Evolutionary conservation across 768 basidiomycete genomes (phyloP).

Genomic region (Xanthoconium purpureum): DNA sequence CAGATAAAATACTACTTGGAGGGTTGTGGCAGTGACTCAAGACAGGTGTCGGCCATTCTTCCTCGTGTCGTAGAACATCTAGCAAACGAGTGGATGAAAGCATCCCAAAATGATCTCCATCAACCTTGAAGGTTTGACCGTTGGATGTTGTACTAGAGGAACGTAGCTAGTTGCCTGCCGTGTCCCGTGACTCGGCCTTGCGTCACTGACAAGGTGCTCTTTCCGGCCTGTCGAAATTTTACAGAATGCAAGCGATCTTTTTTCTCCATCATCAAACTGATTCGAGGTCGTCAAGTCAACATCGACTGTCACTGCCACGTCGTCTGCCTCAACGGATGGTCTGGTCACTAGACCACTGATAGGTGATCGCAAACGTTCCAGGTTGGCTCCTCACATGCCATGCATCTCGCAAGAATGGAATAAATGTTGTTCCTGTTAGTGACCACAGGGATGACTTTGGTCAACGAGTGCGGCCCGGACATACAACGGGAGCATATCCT

Average conservation of each 20-base stretch:
- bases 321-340: too few relatives aligned
- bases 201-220: too few relatives aligned
- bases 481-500: neutral
- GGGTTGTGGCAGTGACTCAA: slow-evolving; percentile 57
- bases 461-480: neutral
- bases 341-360: neutral
- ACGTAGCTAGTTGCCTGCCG: neutral
- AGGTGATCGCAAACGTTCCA: neutral
- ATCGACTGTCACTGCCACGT: too few relatives aligned
- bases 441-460: too few relatives aligned
- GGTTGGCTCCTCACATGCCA: neutral
- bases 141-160: neutral
- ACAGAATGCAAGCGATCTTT: neutral
- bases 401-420: neutral
- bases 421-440: too few relatives aligned
- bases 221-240: neutral
- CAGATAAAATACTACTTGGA: slow-evolving; percentile 90
- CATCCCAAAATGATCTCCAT: slow-evolving; percentile 47
- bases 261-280: neutral
- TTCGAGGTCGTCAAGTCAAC: neutral
- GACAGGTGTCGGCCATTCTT: slow-evolving; percentile 49
- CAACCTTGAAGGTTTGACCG: neutral
- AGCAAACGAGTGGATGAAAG: slow-evolving; percentile 66
- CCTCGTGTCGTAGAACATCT: slow-evolving; percentile 57
- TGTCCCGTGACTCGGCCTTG: neutral